Percentiles rank a stretch among this genome's conserved stretches.
Conservation (phyloP, 2,329 filamentous ascomycete species). For the Monilinia polystroma region DNA sequence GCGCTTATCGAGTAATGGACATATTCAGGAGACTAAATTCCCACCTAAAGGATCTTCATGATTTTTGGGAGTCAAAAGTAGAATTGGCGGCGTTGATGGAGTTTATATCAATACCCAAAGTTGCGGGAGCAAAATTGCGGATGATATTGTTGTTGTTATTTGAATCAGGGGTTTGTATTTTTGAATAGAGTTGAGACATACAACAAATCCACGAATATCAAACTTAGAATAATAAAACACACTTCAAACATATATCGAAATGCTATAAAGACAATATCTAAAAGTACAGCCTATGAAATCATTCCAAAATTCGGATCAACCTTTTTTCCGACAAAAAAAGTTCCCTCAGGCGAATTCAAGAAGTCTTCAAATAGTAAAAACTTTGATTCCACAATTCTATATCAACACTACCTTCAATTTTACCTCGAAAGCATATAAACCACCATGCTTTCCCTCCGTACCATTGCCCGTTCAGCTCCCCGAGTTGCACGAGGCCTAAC, state of each 20-base stretch:
- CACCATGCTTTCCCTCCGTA: constrained; percentile 68
- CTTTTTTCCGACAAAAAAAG: constrained; percentile 27
- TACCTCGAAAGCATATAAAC: constrained; percentile 20
- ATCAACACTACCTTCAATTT: constrained; percentile 25
- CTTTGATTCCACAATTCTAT: constrained; percentile 13
- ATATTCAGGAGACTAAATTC: constrained; percentile 68
- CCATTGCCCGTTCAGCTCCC: constrained; percentile 64
- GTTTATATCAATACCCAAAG: constrained; percentile 28
- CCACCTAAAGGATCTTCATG: constrained; percentile 61
- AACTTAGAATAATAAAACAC: constrained; percentile 3
- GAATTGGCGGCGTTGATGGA: constrained; percentile 24
- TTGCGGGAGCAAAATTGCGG: constrained; percentile 17
- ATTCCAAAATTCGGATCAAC: constrained; percentile 22
- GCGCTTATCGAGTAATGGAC: constrained; percentile 66
- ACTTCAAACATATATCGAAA: neutral
- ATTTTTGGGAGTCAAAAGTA: constrained; percentile 20
- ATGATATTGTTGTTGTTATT: constrained; percentile 11
- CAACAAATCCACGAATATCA: neutral
- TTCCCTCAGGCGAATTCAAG: constrained; percentile 19
- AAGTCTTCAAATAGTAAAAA: neutral
- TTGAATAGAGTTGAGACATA: neutral
- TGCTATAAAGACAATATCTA: neutral
- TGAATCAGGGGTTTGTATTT: neutral
- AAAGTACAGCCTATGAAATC: constrained; percentile 12
- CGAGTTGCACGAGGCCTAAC: constrained; percentile 60